phyloP scores from a whole-genome alignment of 148 eudicot genomes.

The Cornus controversa region DNA sequence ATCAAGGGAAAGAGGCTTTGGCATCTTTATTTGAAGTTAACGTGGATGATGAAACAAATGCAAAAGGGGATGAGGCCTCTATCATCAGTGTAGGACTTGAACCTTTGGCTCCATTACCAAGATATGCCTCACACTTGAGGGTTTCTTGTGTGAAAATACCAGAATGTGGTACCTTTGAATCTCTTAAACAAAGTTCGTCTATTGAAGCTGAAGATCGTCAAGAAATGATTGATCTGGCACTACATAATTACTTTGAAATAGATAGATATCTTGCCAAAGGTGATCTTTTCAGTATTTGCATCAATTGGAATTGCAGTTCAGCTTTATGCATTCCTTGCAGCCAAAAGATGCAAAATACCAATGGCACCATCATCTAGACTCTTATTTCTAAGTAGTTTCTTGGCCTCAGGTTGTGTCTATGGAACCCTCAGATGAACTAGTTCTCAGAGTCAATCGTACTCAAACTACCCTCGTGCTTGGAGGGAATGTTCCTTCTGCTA shows the following conservation, averaged over 20 bases:
- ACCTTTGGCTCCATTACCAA: constrained; percentile 63
- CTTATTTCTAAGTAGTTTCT: constrained; percentile 11
- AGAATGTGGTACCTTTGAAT: constrained; percentile 76
- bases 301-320: constrained; percentile 88
- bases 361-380: constrained; percentile 41
- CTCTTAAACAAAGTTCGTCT: constrained; percentile 70
- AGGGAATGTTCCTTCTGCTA: constrained; percentile 71
- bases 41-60: constrained; percentile 30
- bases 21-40: constrained; percentile 60
- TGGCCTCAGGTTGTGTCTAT: constrained; percentile 70
- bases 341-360: constrained; percentile 39
- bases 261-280: constrained; percentile 85
- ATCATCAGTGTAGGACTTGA: constrained; percentile 49
- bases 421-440: constrained; percentile 73
- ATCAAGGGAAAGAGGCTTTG: constrained; percentile 60
- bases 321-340: constrained; percentile 65
- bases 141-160: constrained; percentile 88
- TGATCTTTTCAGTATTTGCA: constrained; percentile 71
- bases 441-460: constrained; percentile 62
- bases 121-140: constrained; percentile 86
- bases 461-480: constrained; percentile 96
- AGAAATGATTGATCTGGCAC: constrained; percentile 76
- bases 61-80: constrained; percentile 27
- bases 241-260: constrained; percentile 63
- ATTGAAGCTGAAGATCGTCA: constrained; percentile 82